Evolutionary conservation across 2,329 filamentous ascomycete species (phyloP).

Genomic region (Calonectria crousiana): DNA sequence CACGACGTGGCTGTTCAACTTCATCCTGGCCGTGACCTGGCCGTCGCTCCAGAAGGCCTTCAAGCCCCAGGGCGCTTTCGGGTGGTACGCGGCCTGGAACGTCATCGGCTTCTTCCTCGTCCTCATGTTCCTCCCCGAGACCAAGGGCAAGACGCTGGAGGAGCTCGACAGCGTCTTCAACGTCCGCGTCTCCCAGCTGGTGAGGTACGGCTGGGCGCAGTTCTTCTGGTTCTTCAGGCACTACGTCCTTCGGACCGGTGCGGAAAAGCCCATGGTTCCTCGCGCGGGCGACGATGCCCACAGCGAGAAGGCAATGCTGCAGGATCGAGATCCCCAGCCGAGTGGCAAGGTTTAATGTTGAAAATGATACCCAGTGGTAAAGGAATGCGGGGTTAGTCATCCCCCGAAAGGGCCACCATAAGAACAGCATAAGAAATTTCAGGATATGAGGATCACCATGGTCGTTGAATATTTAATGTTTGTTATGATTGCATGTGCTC

Average conservation of each 20-base stretch:
- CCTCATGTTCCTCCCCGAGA: slow-evolving; percentile 62
- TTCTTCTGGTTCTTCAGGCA: slow-evolving; percentile 40
- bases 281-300: slow-evolving; percentile 35
- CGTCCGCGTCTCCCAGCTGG: slow-evolving; percentile 47
- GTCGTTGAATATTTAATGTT: background rate
- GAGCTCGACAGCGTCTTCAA: slow-evolving; percentile 61
- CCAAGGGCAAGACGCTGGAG: slow-evolving; percentile 61
- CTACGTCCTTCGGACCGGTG: slow-evolving; percentile 33
- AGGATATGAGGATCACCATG: background rate
- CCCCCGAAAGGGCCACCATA: background rate
- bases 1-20: slow-evolving; percentile 53
- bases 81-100: slow-evolving; percentile 61
- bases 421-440: background rate
- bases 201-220: slow-evolving; percentile 43
- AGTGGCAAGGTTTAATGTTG: slow-evolving; percentile 28
- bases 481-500: background rate
- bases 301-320: slow-evolving; percentile 25
- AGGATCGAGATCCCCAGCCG: slow-evolving; percentile 31
- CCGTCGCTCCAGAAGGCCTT: slow-evolving; percentile 44
- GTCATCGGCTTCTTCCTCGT: slow-evolving; percentile 58
- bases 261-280: slow-evolving; percentile 32
- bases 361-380: background rate
- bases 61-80: slow-evolving; percentile 47
- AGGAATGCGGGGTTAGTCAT: background rate
- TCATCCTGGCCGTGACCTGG: slow-evolving; percentile 45